These are phyloP conservation scores for Saccharomycopsis sp. DNA, from an alignment of 805 yeast species.

Conservation along the genomic window DNA sequence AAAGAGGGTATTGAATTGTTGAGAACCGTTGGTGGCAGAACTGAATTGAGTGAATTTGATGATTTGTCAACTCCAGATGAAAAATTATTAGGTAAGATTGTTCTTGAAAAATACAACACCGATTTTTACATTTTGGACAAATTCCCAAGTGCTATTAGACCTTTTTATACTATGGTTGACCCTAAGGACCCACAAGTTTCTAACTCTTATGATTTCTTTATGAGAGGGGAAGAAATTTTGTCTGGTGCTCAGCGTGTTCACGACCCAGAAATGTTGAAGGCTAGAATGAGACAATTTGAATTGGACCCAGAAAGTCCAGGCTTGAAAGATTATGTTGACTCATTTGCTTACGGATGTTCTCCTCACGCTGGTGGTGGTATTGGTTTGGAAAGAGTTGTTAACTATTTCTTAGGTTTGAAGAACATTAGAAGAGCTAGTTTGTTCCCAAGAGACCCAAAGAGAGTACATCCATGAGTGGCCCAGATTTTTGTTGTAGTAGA, in stretches of 20 bases:
- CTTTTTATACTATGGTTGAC: slow-evolving; percentile 99
- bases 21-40: slow-evolving; percentile 78
- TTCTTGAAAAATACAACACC: slow-evolving; percentile 90
- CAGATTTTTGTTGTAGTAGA: too few relatives aligned
- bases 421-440: slow-evolving; percentile 97
- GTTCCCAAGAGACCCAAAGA: slow-evolving; percentile 98
- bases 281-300: slow-evolving; percentile 79
- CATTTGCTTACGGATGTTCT: slow-evolving; percentile 91
- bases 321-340: slow-evolving; percentile 82
- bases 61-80: slow-evolving; percentile 94
- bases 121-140: slow-evolving; percentile 97
- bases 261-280: slow-evolving; percentile 73
- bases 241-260: slow-evolving; percentile 99
- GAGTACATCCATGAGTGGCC: slow-evolving; percentile 78
- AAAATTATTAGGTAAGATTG: slow-evolving; percentile 83
- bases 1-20: slow-evolving; percentile 87
- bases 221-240: slow-evolving; percentile 99
- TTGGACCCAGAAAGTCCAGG: slow-evolving; percentile 79
- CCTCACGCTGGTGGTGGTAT: slow-evolving; percentile 99
- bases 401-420: slow-evolving; percentile 95
- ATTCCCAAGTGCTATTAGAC: slow-evolving; percentile 95
- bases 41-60: slow-evolving; percentile 70
- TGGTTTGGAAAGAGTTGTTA: slow-evolving; percentile 96
- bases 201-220: slow-evolving; percentile 97
- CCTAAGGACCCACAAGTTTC: slow-evolving; percentile 87